These are phyloP conservation scores for Tagetes patula DNA, from an alignment of 129 eudicot genomes.

Conservation along the genomic window DNA sequence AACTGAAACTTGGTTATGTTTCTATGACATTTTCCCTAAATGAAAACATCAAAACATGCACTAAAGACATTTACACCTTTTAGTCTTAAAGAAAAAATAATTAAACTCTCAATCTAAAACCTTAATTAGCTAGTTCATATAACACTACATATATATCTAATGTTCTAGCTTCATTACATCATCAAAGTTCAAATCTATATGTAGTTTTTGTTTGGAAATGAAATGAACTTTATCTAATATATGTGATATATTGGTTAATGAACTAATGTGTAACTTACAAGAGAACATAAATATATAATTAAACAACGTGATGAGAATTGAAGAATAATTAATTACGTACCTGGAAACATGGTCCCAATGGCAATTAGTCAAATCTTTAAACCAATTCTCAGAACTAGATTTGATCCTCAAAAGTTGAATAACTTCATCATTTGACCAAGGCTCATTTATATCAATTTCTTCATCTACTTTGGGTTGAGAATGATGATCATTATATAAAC, in stretches of 20 bases:
- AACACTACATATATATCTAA: no score
- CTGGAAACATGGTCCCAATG: slow-evolving; percentile 85
- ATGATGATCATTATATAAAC: neutral
- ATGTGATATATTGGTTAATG: no score
- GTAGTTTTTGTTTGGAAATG: neutral
- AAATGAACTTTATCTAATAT: neutral
- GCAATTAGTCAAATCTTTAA: slow-evolving; percentile 50
- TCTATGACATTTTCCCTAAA: no score
- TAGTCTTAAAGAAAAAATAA: neutral
- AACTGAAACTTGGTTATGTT: no score
- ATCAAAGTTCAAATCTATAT: slow-evolving; percentile 4
- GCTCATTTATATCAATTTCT: slow-evolving; percentile 23
- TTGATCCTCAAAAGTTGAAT: slow-evolving; percentile 68
- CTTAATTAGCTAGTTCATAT: neutral
- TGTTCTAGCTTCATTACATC: neutral
- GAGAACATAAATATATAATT: neutral
- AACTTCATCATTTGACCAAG: slow-evolving; percentile 77
- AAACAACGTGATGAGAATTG: neutral
- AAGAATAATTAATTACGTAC: slow-evolving; percentile 27
- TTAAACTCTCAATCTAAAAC: neutral
- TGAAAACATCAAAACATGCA: neutral
- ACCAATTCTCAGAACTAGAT: slow-evolving; percentile 72
- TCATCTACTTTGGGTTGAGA: slow-evolving; percentile 13
- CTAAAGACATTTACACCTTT: neutral
- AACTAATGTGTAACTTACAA: no score